Base-by-base conservation (phyloP, 805 yeast genomes). In the Ogataea methanolica region DNA sequence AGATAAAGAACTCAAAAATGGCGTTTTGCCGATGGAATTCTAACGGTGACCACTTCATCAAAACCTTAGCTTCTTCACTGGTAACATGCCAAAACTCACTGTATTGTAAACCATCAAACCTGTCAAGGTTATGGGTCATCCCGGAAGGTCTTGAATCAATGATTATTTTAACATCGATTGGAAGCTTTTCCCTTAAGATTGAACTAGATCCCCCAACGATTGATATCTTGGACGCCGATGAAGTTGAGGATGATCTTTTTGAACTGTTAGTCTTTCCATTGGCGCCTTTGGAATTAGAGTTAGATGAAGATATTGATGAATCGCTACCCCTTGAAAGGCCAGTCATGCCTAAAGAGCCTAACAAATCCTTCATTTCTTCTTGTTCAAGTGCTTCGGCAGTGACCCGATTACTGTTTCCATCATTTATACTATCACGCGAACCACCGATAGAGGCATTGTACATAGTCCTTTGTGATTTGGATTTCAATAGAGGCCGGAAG, bases 21-120 rank as follows among this genome's bases (percentile, higher is more conserved):
- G 58, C 49, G 34, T 58, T 62, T 49, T 65, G 68, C 33, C 59
- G 54, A 29, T 61, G 59, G 39, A 58, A 63, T 45, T 61, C 64
- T 7, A 47, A 39, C 12, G 55, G 40, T 31, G 60, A 55, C 69
- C 69, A 65, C 1, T 49, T 44, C 22, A 40, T 55, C 12, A 60
- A 47, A 2, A 37, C 39, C 29, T 29, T 26, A 1, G 55, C 54
- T 39, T 65, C 68, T 7, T 60, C 62, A 1, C 44, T 14, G 1
- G 59, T 50, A 6, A 65, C 39, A 33, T 53, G 57, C 68, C 68
- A 65, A 45, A 65, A 65, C 22, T 57, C 62, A 1, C 45, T 45
- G 43, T 61, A 65, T 29, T 59, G 58, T 2, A 50, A 44, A 39
- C 59, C 61, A 21, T 53, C 58, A 34, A 62, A 61, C 8, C 46